These are phyloP conservation scores for Irpex rosettiformis DNA, from an alignment of 1,284 basidiomycete genomes.

Conservation along the genomic window DNA sequence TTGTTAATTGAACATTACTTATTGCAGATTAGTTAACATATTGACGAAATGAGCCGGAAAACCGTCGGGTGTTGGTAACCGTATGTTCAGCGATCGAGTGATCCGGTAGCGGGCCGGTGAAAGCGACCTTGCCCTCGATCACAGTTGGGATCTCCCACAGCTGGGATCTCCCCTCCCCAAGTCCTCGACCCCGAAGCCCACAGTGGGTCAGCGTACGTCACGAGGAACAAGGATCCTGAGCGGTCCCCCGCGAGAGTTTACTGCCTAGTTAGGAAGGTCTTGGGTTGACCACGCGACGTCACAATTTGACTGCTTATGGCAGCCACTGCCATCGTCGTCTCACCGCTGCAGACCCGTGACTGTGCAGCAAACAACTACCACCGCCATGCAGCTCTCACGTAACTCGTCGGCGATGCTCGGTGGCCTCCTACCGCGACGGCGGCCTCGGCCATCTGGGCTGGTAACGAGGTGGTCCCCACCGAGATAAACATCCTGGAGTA, in stretches of 20 bases:
- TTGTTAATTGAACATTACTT: no score
- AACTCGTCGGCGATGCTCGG: no score
- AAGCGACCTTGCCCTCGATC: conserved; percentile 12
- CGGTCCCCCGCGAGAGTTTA: conserved; percentile 17
- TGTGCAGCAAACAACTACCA: neutral
- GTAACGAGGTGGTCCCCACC: neutral
- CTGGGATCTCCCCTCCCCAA: conserved; percentile 3
- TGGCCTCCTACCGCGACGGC: neutral
- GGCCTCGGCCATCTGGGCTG: neutral
- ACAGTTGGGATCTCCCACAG: conserved; percentile 8
- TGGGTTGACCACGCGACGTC: conserved; percentile 3
- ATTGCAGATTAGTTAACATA: no score
- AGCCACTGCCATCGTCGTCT: neutral
- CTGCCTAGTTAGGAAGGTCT: conserved; percentile 6
- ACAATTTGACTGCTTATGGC: conserved; percentile 8
- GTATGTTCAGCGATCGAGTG: no score
- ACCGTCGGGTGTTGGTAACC: no score
- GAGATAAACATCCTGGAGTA: neutral
- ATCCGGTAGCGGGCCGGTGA: neutral
- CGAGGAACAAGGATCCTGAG: conserved; percentile 20
- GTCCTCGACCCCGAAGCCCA: conserved; percentile 14
- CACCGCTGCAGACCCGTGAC: conserved; percentile 1
- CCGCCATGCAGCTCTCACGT: neutral
- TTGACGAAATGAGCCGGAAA: no score
- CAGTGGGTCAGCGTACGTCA: conserved; percentile 24